Conservation (phyloP, 768 basidiomycete species). For the Phylloporus sp. region DNA sequence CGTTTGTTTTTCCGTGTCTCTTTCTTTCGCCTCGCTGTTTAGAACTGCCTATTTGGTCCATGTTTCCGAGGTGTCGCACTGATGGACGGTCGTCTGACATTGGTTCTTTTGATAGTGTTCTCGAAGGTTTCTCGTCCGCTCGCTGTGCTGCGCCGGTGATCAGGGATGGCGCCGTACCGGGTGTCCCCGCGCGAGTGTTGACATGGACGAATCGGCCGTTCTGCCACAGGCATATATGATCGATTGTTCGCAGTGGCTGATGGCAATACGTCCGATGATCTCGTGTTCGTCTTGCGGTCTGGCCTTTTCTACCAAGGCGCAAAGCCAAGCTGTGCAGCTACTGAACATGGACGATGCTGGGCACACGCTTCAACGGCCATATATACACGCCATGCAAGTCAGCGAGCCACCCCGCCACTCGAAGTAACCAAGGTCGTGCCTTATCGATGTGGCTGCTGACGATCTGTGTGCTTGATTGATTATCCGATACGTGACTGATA, state of each 20-base stretch:
- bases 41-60: neutral
- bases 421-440: neutral
- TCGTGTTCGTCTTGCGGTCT: neutral
- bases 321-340: neutral
- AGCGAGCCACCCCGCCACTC: neutral
- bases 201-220: neutral
- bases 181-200: neutral
- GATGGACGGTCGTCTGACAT: neutral
- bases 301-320: neutral
- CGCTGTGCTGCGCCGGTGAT: slow-evolving; percentile 2
- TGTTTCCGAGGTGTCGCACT: slow-evolving; percentile 1
- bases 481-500: slow-evolving; percentile 7
- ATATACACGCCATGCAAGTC: neutral
- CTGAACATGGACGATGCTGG: neutral
- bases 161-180: neutral
- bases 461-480: slow-evolving; percentile 9
- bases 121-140: neutral
- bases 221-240: too few relatives aligned
- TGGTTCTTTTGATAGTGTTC: too few relatives aligned
- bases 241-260: neutral
- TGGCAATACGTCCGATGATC: slow-evolving; percentile 6
- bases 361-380: neutral
- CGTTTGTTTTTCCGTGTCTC: neutral
- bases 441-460: neutral
- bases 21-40: neutral